These are phyloP conservation scores for Penicillium frequentans DNA, from an alignment of 2,329 filamentous ascomycete genomes.

Conservation along the genomic window DNA sequence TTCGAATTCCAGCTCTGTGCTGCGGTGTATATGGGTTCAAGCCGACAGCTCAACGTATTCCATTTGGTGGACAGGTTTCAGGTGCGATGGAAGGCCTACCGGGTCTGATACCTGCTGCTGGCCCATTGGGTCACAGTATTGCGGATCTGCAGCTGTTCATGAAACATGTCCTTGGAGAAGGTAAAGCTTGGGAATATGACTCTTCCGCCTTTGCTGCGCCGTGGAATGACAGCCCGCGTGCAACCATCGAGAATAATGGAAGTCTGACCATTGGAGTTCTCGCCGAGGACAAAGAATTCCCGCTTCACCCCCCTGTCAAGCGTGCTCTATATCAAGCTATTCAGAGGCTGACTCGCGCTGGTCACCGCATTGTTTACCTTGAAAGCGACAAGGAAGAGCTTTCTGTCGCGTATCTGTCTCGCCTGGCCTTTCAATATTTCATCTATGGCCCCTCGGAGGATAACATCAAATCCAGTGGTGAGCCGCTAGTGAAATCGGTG, in stretches of 20 bases:
- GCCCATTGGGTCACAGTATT: slow-evolving; percentile 21
- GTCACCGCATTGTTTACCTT: slow-evolving; percentile 48
- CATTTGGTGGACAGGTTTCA: slow-evolving; percentile 27
- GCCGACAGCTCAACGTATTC: slow-evolving; percentile 32
- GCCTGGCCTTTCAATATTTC: slow-evolving; percentile 46
- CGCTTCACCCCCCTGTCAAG: slow-evolving; percentile 53
- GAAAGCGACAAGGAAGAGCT: slow-evolving; percentile 30
- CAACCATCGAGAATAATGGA: background rate
- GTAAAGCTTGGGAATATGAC: slow-evolving; percentile 50
- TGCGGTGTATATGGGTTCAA: slow-evolving; percentile 39
- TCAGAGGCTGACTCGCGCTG: slow-evolving; percentile 40
- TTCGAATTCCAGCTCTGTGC: slow-evolving; percentile 38
- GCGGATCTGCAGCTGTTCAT: slow-evolving; percentile 33
- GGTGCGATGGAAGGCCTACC: slow-evolving; percentile 19
- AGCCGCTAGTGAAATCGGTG: slow-evolving; percentile 47
- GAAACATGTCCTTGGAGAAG: slow-evolving; percentile 37
- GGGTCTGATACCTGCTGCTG: slow-evolving; percentile 17
- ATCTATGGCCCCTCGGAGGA: slow-evolving; percentile 22
- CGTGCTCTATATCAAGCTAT: slow-evolving; percentile 46
- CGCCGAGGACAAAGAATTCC: slow-evolving; percentile 48
- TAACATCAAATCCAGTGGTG: slow-evolving; percentile 40
- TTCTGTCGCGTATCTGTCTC: slow-evolving; percentile 27
- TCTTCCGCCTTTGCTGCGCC: slow-evolving; percentile 43
- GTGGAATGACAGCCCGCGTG: slow-evolving; percentile 42
- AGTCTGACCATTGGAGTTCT: slow-evolving; percentile 52